Evolutionary conservation across 768 basidiomycete species (phyloP).

Genomic region (Phanerochaete carnosa): DNA sequence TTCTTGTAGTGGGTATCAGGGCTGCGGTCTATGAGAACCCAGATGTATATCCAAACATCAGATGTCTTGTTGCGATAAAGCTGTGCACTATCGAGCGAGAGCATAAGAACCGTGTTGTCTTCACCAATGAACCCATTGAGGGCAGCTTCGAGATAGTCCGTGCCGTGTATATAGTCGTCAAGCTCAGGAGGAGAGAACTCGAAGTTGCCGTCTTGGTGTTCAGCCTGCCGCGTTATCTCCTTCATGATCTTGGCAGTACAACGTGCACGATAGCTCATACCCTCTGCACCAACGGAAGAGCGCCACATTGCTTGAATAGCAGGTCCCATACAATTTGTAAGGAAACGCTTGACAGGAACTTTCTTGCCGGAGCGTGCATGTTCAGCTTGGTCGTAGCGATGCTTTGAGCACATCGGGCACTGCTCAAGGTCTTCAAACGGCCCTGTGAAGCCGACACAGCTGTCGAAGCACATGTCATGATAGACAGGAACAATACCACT

Average conservation of each 20-base stretch:
- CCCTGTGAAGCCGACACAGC: constrained; percentile 13
- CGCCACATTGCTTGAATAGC: constrained; percentile 16
- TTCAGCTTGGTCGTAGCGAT: constrained; percentile 10
- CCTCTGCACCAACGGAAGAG: constrained; percentile 3
- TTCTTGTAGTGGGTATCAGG: constrained; percentile 29
- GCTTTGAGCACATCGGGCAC: constrained; percentile 15
- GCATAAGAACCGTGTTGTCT: constrained; percentile 8
- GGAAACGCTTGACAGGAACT: constrained; percentile 8
- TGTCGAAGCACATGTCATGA: constrained; percentile 11
- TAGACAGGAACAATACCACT: constrained; percentile 7
- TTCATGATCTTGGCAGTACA: constrained; percentile 5
- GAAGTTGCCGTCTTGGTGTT: no score
- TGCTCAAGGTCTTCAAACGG: constrained; percentile 6
- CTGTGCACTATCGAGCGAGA: constrained; percentile 16
- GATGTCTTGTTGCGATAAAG: constrained; percentile 29
- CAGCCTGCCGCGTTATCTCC: neutral
- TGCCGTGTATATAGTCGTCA: constrained; percentile 10
- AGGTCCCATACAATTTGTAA: constrained; percentile 20
- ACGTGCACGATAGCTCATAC: constrained; percentile 11
- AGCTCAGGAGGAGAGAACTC: no score
- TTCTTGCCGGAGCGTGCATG: neutral
- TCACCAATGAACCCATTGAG: constrained; percentile 9
- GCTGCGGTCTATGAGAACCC: constrained; percentile 23
- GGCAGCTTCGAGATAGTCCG: constrained; percentile 13
- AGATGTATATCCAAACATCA: constrained; percentile 32